Conservation (phyloP, 139 green algal species). For the Pleodorina starrii region DNA sequence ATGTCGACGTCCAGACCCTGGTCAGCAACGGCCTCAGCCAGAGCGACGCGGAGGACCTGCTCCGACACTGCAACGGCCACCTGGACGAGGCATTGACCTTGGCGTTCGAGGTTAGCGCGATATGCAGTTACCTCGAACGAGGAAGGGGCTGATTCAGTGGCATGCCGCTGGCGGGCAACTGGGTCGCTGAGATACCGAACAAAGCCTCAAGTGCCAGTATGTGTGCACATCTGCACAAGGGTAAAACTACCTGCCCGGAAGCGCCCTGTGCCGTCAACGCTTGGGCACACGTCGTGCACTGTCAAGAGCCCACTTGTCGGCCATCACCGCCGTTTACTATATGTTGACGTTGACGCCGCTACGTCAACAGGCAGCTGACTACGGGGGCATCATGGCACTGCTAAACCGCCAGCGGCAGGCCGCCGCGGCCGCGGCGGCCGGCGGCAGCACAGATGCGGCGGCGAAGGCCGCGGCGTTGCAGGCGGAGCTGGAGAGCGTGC, state of each 20-base stretch:
- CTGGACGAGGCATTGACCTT: slow-evolving; percentile 1
- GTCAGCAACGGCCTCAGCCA: slow-evolving; percentile 33
- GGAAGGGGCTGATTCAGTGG: too few species aligned
- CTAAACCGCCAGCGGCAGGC: background rate
- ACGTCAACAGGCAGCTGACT: slow-evolving; percentile 35
- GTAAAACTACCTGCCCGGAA: too few species aligned
- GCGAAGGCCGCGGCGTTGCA: background rate
- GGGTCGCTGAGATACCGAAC: too few species aligned
- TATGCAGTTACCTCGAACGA: too few species aligned
- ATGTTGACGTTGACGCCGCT: too few species aligned
- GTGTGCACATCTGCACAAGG: too few species aligned
- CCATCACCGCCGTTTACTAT: too few species aligned
- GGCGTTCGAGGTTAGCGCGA: background rate
- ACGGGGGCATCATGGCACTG: slow-evolving; percentile 22
- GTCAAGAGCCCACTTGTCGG: too few species aligned
- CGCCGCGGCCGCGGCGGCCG: background rate
- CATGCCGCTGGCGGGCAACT: too few species aligned
- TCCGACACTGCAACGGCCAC: slow-evolving; percentile 5
- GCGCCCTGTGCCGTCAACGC: too few species aligned
- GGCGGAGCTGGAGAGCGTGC: slow-evolving; percentile 41
- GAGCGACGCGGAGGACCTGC: background rate
- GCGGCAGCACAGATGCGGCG: background rate
- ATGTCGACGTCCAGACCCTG: background rate
- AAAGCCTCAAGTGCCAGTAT: too few species aligned
- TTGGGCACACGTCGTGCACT: too few species aligned